These are phyloP conservation scores for Tetrapisispora nanseiensis DNA, from an alignment of 805 yeast species.

Conservation along the genomic window DNA sequence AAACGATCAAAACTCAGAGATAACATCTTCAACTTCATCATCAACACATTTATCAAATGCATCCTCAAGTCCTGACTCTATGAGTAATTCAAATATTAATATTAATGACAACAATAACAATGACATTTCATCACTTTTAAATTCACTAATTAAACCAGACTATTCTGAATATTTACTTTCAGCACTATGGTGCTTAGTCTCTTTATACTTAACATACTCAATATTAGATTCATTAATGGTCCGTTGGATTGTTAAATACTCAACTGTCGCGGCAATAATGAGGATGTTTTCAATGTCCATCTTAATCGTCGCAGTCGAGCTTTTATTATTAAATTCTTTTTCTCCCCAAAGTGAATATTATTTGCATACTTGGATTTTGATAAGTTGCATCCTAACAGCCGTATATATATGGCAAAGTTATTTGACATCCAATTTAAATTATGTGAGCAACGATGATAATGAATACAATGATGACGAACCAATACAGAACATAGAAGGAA, in stretches of 20 bases:
- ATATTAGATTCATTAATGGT: slow-evolving; percentile 84
- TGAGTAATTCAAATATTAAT: not conserved
- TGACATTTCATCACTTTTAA: not conserved
- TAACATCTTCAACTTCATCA: slow-evolving; percentile 8
- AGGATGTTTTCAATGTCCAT: slow-evolving; percentile 78
- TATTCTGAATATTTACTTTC: slow-evolving; percentile 73
- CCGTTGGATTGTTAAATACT: slow-evolving; percentile 88
- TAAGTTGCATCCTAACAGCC: slow-evolving; percentile 74
- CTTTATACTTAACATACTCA: slow-evolving; percentile 74
- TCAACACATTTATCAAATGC: slow-evolving; percentile 3
- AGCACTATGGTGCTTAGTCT: slow-evolving; percentile 87
- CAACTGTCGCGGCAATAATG: slow-evolving; percentile 78
- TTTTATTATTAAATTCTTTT: slow-evolving; percentile 54
- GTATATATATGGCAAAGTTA: slow-evolving; percentile 80
- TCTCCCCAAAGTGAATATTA: slow-evolving; percentile 65
- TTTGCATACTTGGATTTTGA: slow-evolving; percentile 83
- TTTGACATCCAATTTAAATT: slow-evolving; percentile 64
- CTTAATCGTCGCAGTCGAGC: slow-evolving; percentile 59
- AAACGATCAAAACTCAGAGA: not conserved
- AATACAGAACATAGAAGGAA: not conserved
- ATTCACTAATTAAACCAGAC: slow-evolving; percentile 44
- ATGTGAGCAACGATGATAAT: slow-evolving; percentile 16
- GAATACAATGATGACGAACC: slow-evolving; percentile 6
- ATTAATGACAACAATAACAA: not conserved
- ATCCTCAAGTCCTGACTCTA: not conserved